A percentile compares a stretch with the other conserved stretches of the same genome.
phyloP scores from a whole-genome alignment of 257 asterid genomes.

The Przewalskia tangutica region DNA sequence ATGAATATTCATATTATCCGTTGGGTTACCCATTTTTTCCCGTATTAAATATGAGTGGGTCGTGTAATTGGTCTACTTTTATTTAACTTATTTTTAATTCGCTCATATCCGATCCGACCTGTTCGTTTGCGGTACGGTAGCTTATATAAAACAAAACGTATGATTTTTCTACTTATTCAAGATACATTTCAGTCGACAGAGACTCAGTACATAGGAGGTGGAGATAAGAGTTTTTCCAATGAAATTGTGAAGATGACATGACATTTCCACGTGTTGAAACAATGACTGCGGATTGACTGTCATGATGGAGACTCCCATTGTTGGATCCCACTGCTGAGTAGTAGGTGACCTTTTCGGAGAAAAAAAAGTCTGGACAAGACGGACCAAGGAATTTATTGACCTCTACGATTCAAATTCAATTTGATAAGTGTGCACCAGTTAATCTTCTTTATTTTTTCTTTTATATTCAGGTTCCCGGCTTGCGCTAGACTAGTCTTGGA shows the following conservation, averaged over 20 bases:
- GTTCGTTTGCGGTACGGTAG: too few relatives aligned
- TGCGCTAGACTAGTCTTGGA: too few relatives aligned
- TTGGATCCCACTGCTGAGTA: not conserved
- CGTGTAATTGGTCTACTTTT: too few relatives aligned
- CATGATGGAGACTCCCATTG: constrained; percentile 1
- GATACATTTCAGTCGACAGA: not conserved
- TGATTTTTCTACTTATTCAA: not conserved
- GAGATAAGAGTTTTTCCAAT: not conserved
- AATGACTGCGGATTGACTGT: constrained; percentile 5
- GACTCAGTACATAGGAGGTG: too few relatives aligned
- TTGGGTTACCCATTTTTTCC: too few relatives aligned
- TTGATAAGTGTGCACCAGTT: not conserved
- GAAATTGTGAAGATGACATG: not conserved
- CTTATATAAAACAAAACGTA: not conserved
- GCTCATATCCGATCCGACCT: too few relatives aligned
- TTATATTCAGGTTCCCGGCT: too few relatives aligned
- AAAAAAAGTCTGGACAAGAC: not conserved
- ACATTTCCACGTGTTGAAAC: not conserved
- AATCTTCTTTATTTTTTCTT: too few relatives aligned
- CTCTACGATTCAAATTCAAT: not conserved
- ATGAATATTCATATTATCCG: too few relatives aligned
- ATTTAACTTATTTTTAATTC: too few relatives aligned
- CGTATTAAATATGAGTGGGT: too few relatives aligned
- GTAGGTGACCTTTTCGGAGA: not conserved
- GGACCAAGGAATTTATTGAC: not conserved